These are phyloP conservation scores for Xylariaceae sp. DNA, from an alignment of 2,329 filamentous ascomycete species.

Conservation along the genomic window DNA sequence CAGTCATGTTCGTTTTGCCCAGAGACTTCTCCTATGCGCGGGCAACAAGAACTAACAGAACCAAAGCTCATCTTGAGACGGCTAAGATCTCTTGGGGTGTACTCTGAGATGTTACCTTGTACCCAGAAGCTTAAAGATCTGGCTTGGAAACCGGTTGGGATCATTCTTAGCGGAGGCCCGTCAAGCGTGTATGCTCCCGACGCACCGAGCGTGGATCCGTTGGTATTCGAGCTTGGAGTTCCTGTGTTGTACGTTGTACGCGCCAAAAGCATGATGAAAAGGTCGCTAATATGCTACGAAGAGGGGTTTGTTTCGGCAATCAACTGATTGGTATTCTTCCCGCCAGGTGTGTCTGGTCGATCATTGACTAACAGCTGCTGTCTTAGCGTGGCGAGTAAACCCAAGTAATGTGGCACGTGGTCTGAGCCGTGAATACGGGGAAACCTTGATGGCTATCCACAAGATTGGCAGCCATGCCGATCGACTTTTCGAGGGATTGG, in stretches of 20 bases:
- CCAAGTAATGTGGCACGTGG: conserved; percentile 55
- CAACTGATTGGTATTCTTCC: conserved; percentile 52
- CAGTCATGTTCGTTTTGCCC: too few species aligned
- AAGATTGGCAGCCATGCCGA: conserved; percentile 63
- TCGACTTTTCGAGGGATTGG: conserved; percentile 72
- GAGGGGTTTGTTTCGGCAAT: conserved; percentile 57
- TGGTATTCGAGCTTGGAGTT: conserved; percentile 71
- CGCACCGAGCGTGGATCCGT: conserved; percentile 59
- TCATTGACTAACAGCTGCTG: too few species aligned
- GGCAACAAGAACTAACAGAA: too few species aligned
- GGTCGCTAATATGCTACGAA: conserved; percentile 8
- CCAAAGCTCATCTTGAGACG: conserved; percentile 72
- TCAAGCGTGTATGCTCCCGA: conserved; percentile 33
- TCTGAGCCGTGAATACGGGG: conserved; percentile 57
- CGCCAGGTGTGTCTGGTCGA: too few species aligned
- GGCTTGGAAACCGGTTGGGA: conserved; percentile 74
- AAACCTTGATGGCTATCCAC: conserved; percentile 61
- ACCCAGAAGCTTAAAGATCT: conserved; percentile 77
- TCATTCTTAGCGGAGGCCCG: conserved; percentile 71
- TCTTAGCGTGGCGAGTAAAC: conserved; percentile 65
- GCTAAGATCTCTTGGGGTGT: conserved; percentile 75
- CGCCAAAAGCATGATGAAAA: background rate
- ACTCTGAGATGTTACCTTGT: conserved; percentile 81
- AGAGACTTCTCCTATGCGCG: too few species aligned
- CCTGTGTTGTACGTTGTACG: conserved; percentile 37